These are phyloP conservation scores for Neopestalotiopsis sp. DNA, from an alignment of 2,329 filamentous ascomycete genomes.

Conservation along the genomic window DNA sequence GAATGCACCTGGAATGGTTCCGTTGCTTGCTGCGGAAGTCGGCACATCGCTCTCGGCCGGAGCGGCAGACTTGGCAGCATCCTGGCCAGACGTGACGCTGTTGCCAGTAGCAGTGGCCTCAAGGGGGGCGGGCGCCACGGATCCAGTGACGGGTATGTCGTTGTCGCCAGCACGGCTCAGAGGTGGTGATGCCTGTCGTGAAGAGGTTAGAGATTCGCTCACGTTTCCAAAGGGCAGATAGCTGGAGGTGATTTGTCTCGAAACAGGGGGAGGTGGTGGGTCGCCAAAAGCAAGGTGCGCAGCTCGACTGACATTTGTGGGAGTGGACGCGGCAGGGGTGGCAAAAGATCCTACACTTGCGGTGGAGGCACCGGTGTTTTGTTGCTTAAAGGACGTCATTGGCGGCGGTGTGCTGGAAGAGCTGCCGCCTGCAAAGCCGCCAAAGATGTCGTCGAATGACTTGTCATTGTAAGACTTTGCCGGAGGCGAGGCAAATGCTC, in stretches of 20 bases:
- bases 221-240: conserved; percentile 73
- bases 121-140: conserved; percentile 39
- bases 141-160: conserved; percentile 31
- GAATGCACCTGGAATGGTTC: conserved; percentile 56
- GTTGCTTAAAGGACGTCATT: conserved; percentile 65
- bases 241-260: conserved; percentile 77
- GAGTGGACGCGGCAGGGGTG: conserved; percentile 63
- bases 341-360: conserved; percentile 57
- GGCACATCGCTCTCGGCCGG: conserved; percentile 30
- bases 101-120: conserved; percentile 44
- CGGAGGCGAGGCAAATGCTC: conserved; percentile 55
- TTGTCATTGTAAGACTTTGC: conserved; percentile 57
- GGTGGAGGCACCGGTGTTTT: conserved; percentile 62
- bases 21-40: conserved; percentile 33
- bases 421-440: conserved; percentile 58
- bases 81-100: conserved; percentile 38
- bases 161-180: conserved; percentile 61
- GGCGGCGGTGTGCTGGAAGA: conserved; percentile 49
- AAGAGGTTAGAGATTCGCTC: conserved; percentile 74
- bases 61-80: conserved; percentile 35
- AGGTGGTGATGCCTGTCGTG: conserved; percentile 77
- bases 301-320: conserved; percentile 64
- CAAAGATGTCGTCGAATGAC: conserved; percentile 87
- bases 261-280: conserved; percentile 70
- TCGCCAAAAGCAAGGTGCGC: conserved; percentile 61